These are phyloP conservation scores for Onygenales sp. DNA, from an alignment of 2,329 filamentous ascomycete genomes.

Conservation along the genomic window DNA sequence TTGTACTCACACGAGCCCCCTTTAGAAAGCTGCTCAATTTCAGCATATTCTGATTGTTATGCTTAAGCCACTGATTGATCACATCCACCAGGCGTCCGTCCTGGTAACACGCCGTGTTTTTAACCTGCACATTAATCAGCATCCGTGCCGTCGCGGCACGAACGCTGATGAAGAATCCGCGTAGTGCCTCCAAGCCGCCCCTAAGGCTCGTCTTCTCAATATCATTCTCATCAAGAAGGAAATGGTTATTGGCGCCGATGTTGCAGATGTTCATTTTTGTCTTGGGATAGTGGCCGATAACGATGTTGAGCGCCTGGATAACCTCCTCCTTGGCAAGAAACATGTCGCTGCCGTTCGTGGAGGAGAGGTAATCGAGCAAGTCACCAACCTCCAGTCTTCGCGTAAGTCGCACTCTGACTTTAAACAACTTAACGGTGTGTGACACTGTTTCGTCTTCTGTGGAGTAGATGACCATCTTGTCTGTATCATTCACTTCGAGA, in stretches of 20 bases:
- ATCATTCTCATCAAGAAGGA: slow-evolving; percentile 31
- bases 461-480: slow-evolving; percentile 24
- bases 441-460: slow-evolving; percentile 26
- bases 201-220: slow-evolving; percentile 30
- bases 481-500: slow-evolving; percentile 14
- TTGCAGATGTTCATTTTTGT: slow-evolving; percentile 32
- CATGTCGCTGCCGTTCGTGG: slow-evolving; percentile 21
- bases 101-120: slow-evolving; percentile 50
- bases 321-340: slow-evolving; percentile 41
- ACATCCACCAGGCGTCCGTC: slow-evolving; percentile 31
- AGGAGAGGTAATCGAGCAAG: slow-evolving; percentile 37
- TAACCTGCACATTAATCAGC: slow-evolving; percentile 55
- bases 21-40: neutral
- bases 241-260: slow-evolving; percentile 46
- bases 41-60: neutral
- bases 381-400: slow-evolving; percentile 28
- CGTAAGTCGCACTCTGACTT: slow-evolving; percentile 25
- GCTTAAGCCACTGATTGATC: slow-evolving; percentile 19
- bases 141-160: slow-evolving; percentile 49
- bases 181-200: slow-evolving; percentile 48
- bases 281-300: slow-evolving; percentile 44
- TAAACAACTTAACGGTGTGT: slow-evolving; percentile 23
- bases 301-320: slow-evolving; percentile 50
- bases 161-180: slow-evolving; percentile 55
- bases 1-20: neutral